Conservation (phyloP, 2,329 filamentous ascomycete genomes). For the Coniochaeta hoffmannii region DNA sequence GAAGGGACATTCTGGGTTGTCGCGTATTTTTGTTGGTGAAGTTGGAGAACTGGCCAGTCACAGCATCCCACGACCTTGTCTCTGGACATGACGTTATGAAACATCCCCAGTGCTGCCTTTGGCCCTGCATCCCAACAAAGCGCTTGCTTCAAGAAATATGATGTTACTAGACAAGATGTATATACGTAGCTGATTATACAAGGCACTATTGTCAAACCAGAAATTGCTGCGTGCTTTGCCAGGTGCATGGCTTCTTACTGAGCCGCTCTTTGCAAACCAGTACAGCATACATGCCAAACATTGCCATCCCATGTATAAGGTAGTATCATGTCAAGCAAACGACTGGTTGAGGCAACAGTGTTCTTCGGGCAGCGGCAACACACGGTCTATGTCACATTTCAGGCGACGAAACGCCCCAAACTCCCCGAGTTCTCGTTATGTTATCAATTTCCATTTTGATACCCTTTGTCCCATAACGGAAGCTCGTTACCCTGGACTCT, state of each 20-base stretch:
- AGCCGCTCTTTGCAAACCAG: too few species aligned
- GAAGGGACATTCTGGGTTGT: not conserved
- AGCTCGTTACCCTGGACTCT: conserved; percentile 25
- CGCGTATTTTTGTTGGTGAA: not conserved
- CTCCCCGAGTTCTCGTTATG: conserved; percentile 8
- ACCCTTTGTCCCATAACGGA: conserved; percentile 22
- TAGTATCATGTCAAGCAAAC: too few species aligned
- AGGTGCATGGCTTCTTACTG: too few species aligned
- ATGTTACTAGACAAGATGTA: too few species aligned
- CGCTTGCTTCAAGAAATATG: too few species aligned
- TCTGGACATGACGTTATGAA: not conserved
- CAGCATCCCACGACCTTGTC: not conserved
- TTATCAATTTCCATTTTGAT: conserved; percentile 21
- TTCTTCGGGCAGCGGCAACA: not conserved
- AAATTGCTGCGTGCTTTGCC: too few species aligned
- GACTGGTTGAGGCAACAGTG: not conserved
- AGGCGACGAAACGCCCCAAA: conserved; percentile 1
- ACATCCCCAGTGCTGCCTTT: not conserved
- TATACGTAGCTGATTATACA: too few species aligned
- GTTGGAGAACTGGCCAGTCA: not conserved
- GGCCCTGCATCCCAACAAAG: not conserved
- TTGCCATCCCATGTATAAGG: too few species aligned
- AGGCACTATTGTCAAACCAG: too few species aligned
- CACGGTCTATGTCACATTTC: conserved; percentile 1
- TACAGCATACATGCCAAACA: too few species aligned